Conservation (phyloP, 2,329 filamentous ascomycete genomes). For the Verticillium isaacii region DNA sequence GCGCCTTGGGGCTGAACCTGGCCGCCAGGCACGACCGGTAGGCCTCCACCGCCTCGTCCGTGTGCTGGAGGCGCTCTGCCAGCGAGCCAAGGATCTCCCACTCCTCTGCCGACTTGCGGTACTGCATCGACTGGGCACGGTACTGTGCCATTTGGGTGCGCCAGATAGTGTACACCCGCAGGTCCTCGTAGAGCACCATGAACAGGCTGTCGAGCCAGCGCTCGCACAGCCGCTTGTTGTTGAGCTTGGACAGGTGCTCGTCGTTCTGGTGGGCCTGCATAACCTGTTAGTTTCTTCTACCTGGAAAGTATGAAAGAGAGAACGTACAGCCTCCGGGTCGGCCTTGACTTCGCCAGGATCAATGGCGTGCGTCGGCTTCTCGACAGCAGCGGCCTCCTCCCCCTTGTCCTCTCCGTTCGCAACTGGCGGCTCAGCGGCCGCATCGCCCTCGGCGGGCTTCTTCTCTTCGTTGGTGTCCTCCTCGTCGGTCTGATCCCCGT, state of each 20-base stretch:
- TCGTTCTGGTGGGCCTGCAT: slow-evolving; percentile 58
- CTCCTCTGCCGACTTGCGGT: slow-evolving; percentile 94
- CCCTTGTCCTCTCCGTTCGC: slow-evolving; percentile 26
- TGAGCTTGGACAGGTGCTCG: slow-evolving; percentile 80
- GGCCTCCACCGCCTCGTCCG: slow-evolving; percentile 86
- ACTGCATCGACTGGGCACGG: slow-evolving; percentile 86
- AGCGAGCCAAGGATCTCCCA: slow-evolving; percentile 97
- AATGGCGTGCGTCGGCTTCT: slow-evolving; percentile 76
- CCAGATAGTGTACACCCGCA: slow-evolving; percentile 99
- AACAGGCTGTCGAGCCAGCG: slow-evolving; percentile 98
- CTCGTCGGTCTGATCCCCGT: slow-evolving; percentile 34
- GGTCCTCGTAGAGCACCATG: slow-evolving; percentile 97
- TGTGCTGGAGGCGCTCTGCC: slow-evolving; percentile 87
- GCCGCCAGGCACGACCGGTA: slow-evolving; percentile 84
- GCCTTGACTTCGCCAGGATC: slow-evolving; percentile 73
- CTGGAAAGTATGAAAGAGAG: not conserved
- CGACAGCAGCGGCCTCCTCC: slow-evolving; percentile 47
- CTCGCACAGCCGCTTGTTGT: slow-evolving; percentile 95
- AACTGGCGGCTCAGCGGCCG: slow-evolving; percentile 14
- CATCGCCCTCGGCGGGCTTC: slow-evolving; percentile 22
- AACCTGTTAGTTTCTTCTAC: slow-evolving; percentile 12
- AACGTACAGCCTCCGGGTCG: slow-evolving; percentile 63
- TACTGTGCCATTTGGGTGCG: slow-evolving; percentile 96
- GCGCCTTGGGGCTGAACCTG: slow-evolving; percentile 89
- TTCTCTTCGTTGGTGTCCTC: slow-evolving; percentile 29